These are phyloP conservation scores for Mucor sp. DNA, from an alignment of 371 early-diverging fungal species.

Conservation along the genomic window DNA sequence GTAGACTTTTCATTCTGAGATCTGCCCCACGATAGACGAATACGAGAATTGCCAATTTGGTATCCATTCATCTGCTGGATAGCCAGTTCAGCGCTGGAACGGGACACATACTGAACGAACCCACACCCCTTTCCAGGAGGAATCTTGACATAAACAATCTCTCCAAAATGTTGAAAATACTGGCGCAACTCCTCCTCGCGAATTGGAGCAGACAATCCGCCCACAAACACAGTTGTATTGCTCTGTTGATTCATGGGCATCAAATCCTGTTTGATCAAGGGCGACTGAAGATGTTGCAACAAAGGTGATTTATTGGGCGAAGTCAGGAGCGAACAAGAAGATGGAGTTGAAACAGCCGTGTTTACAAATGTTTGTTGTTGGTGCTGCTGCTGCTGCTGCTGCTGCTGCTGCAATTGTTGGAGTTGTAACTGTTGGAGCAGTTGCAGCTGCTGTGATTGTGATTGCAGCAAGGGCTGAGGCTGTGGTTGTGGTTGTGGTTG, in stretches of 20 bases:
- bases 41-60: slow-evolving; percentile 77
- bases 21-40: slow-evolving; percentile 91
- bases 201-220: slow-evolving; percentile 79
- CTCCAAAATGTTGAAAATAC: slow-evolving; percentile 86
- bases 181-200: slow-evolving; percentile 80
- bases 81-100: slow-evolving; percentile 83
- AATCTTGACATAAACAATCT: slow-evolving; percentile 87
- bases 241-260: not conserved
- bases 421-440: slow-evolving; percentile 12
- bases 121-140: slow-evolving; percentile 94
- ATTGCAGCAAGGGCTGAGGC: slow-evolving; percentile 22
- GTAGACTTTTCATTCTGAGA: slow-evolving; percentile 10
- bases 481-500: slow-evolving; percentile 24
- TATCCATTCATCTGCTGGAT: slow-evolving; percentile 86
- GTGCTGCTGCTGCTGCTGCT: not conserved
- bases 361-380: not conserved
- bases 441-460: not conserved
- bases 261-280: slow-evolving; percentile 58
- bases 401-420: not conserved
- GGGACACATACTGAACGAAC: slow-evolving; percentile 85
- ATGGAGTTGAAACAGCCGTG: slow-evolving; percentile 9
- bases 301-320: slow-evolving; percentile 17
- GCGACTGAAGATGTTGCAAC: slow-evolving; percentile 8
- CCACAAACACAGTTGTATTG: slow-evolving; percentile 90
- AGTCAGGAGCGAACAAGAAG: slow-evolving; percentile 7